phyloP scores from a whole-genome alignment of 331 rosid species.

The Spiraea crenata region DNA sequence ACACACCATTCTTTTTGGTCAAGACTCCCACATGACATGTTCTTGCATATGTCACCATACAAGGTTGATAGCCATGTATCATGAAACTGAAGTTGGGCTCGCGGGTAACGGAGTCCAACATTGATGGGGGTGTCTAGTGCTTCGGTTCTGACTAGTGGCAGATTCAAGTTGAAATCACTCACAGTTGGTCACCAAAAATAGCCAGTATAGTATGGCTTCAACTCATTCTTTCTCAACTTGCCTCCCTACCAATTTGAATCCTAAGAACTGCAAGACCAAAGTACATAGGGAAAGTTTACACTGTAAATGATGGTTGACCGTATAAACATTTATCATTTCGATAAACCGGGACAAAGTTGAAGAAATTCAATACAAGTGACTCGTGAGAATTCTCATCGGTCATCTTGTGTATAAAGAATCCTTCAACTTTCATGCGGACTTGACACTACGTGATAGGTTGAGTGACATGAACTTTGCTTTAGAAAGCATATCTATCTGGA shows the following conservation, averaged over 20 bases:
- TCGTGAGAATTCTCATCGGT: no score
- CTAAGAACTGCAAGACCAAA: background rate
- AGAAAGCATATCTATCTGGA: background rate
- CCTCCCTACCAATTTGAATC: background rate
- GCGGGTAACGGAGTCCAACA: background rate
- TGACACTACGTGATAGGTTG: background rate
- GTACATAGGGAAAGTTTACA: no score
- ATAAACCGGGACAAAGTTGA: no score
- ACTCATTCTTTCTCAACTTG: background rate
- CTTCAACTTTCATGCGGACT: background rate
- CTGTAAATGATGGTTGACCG: no score
- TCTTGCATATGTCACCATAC: background rate
- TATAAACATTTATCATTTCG: no score
- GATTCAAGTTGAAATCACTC: background rate
- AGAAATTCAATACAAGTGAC: no score
- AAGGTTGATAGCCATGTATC: background rate
- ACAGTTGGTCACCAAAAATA: background rate
- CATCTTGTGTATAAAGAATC: background rate
- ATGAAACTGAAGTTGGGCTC: background rate
- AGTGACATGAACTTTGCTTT: background rate
- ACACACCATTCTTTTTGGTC: no score
- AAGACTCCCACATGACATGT: background rate
- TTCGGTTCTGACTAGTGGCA: background rate
- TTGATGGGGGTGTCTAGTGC: background rate
- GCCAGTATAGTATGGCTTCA: background rate